These are phyloP conservation scores for Athelia psychrophila DNA, from an alignment of 1,284 basidiomycete species.

Conservation along the genomic window DNA sequence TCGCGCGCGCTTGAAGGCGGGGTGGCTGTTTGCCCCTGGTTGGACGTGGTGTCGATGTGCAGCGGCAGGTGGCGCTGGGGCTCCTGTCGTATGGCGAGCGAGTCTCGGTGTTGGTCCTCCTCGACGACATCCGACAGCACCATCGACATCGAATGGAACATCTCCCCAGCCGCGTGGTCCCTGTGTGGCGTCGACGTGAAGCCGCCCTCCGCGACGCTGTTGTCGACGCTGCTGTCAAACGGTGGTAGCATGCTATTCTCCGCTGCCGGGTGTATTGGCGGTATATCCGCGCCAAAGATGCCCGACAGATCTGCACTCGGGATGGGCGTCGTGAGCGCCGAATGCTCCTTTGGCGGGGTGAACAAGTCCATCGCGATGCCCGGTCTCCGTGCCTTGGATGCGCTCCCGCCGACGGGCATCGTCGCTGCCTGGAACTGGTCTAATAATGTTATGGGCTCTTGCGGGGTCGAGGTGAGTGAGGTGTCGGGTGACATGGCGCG, in stretches of 20 bases:
- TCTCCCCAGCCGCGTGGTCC: conserved; percentile 12
- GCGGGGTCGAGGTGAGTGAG: conserved; percentile 9
- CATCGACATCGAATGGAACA: conserved; percentile 30
- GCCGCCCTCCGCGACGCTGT: conserved; percentile 32
- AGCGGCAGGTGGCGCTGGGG: no score
- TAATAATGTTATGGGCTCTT: not conserved
- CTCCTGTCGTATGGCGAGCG: no score
- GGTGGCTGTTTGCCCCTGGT: not conserved
- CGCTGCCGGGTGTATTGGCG: no score
- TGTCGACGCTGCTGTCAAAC: conserved; percentile 39
- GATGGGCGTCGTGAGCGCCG: conserved; percentile 24
- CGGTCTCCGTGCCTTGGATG: not conserved
- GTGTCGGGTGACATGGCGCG: conserved; percentile 59
- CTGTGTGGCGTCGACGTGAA: conserved; percentile 30
- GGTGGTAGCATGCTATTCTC: conserved; percentile 38
- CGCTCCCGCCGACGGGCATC: not conserved
- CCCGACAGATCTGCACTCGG: conserved; percentile 36
- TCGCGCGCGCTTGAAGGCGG: not conserved
- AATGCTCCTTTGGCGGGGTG: not conserved
- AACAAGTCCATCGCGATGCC: no score
- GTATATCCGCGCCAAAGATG: conserved; percentile 37
- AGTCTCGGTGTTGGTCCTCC: not conserved
- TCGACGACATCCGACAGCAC: conserved; percentile 1
- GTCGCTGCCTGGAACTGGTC: not conserved
- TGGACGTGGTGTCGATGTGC: not conserved